Evolutionary conservation across 2,329 filamentous ascomycete genomes (phyloP), one percentile per base, ranked within the genome.

Genomic region (Colletotrichum plurivorum): DNA sequence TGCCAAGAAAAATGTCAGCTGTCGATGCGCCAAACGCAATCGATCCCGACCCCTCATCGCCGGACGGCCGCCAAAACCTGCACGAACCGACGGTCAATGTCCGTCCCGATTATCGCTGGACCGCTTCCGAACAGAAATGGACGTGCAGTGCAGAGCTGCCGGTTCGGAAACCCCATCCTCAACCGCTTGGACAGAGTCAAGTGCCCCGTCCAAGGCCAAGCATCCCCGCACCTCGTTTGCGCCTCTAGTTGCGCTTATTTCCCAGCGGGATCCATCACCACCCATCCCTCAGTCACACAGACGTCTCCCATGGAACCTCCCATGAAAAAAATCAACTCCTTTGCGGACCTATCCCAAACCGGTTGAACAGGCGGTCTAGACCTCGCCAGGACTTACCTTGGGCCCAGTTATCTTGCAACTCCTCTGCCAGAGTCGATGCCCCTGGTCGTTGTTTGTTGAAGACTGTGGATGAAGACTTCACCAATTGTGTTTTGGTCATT

Each of bases 1-100:
- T 68, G 65, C 65, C 60, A 64, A 68, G 65, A 48, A 18, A 56
- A 43, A 15, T 64, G 41, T 46, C 61, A 68, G 46, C 53, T 58
- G 59, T 48, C 43, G 25, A 60, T 52, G 20, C 51, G 53, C 12
- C 46, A 58, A 58, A 58, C 53, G 65, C 54, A 68, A 64, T 58
- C 53, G 46, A 52, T 20, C 25, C 53, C 59, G 39, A 62, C 59
- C 49, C 46, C 59, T 62, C 59, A 16, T 61, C 49, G 31, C 39
- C 48, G 41, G 13, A 31, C 58, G 48, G 58, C 27, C 43, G 58
- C 46, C 58, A 53, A 61, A 61, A 45, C 58, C 49, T 53, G 58
- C 58, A 62, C 59, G 59, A 62, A 62, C 49, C 48, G 48, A 53
- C 59, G 49, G 59, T 54, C 59, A 62, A 62, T 62, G 49, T 62